Evolutionary conservation across 495 filamentous ascomycete genomes (phyloP), one percentile per base, ranked within the genome.

Genomic region (Xylaria scruposa): DNA sequence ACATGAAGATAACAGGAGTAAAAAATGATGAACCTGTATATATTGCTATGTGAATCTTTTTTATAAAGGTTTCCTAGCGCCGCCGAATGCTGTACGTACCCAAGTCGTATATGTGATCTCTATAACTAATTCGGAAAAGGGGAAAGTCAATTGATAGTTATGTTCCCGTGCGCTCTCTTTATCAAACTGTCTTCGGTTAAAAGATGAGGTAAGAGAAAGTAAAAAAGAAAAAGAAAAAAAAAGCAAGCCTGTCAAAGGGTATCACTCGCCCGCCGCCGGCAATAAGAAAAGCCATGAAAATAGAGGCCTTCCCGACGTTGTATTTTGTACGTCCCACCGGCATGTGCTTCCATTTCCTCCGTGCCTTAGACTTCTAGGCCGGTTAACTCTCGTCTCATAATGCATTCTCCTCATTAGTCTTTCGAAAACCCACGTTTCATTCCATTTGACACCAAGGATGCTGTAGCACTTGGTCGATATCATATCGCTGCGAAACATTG

Each of bases 401-500:
- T 62, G 24, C 19, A 15, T 15, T 65, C 70, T 62, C 31, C 31
- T 65, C 61, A 24, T 65, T 46, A n/a, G 21, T 71, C 60, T 54
- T 44, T n/a, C 7, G 46, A 8, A 10, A 61, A n/a, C 15, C 42
- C 46, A 70, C 62, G 29, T 69, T 31, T 79, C 64, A 80, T 58
- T 78, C 78, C 76, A 78, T 76, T 68, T 80, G 79, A 65, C 82
- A 91, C 96, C 96, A 99, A 19, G 90, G 87, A 83, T 98, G 95
- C 19, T 92, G 91, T 69, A 97, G 80, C 15, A 99, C 94, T 77
- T 93, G 88, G 40, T 91, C 90, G 70, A 99, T 97, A 13, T 90
- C 91, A 70, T 93, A 87, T 31, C 96, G 87, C 75, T 90, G 85
- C 68, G 93, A 89, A 33, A 98, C 92, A 78, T 98, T 91, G 19